A percentile compares a stretch with the other conserved stretches of the same genome.
Conservation (phyloP, 352 stramenopile genomes). For the Phytopythium boreale region DNA sequence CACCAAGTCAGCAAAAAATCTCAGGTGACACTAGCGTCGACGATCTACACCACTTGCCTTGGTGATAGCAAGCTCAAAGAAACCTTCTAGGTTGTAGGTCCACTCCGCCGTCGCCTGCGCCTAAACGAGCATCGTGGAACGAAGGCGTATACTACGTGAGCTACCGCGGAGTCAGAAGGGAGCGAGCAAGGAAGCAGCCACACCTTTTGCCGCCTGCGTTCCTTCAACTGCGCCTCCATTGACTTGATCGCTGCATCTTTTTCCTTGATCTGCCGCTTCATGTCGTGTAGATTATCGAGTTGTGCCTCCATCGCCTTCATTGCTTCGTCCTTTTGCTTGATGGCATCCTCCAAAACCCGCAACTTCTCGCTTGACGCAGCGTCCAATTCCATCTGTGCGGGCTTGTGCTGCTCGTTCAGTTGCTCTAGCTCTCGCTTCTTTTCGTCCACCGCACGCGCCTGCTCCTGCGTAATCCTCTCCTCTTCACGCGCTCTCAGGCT, state of each 20-base stretch:
- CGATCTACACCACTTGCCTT: slow-evolving; percentile 8
- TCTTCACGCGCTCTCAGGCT: not conserved
- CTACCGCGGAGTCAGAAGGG: not conserved
- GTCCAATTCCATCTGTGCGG: slow-evolving; percentile 7
- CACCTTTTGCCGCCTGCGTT: slow-evolving; percentile 22
- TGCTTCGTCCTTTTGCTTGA: slow-evolving; percentile 24
- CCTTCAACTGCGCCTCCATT: slow-evolving; percentile 12
- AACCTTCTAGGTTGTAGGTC: slow-evolving; percentile 28
- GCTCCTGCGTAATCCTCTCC: not conserved
- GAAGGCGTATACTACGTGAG: not conserved
- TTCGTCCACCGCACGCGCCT: not conserved
- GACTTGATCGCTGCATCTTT: slow-evolving; percentile 22
- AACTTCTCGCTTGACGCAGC: slow-evolving; percentile 19
- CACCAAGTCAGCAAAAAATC: no score
- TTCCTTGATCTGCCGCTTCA: slow-evolving; percentile 12
- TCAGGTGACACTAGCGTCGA: no score
- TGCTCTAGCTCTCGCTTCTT: slow-evolving; percentile 3
- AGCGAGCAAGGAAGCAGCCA: not conserved
- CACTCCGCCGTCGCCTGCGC: slow-evolving; percentile 11
- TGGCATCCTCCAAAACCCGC: slow-evolving; percentile 14
- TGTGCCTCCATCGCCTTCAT: slow-evolving; percentile 16
- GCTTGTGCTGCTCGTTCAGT: slow-evolving; percentile 11
- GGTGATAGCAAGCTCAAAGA: slow-evolving; percentile 30
- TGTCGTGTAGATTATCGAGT: slow-evolving; percentile 4
- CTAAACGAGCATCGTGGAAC: slow-evolving; percentile 10